Conservation (phyloP, 73 alveolate genomes). For the Breviolum minutum region DNA sequence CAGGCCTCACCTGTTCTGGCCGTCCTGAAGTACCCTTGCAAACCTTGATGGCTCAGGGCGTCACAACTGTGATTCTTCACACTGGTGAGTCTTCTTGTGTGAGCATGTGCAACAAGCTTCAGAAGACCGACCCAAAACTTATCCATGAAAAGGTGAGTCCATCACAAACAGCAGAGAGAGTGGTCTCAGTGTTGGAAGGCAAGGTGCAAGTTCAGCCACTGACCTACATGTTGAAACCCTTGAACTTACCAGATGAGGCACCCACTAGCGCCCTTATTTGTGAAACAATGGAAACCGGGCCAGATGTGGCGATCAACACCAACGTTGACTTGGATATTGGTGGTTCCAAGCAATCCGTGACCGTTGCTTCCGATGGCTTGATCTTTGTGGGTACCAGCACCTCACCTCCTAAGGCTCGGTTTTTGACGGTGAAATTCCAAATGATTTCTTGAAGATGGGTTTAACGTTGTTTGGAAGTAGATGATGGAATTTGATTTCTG, state of each 20-base stretch:
- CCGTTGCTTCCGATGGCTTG: conserved; percentile 11
- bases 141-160: conserved; percentile 34
- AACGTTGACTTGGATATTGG: background rate
- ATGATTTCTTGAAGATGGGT: background rate
- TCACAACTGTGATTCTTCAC: conserved; percentile 18
- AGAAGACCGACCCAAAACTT: conserved; percentile 1
- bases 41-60: conserved; percentile 16
- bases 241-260: background rate
- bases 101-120: conserved; percentile 45
- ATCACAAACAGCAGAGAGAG: background rate
- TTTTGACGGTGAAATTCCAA: background rate
- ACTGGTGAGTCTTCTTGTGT: conserved; percentile 10
- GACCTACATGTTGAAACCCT: conserved; percentile 52
- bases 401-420: background rate
- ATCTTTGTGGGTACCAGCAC: background rate
- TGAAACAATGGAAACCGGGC: background rate
- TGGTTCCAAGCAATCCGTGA: background rate
- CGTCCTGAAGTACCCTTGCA: conserved; percentile 26
- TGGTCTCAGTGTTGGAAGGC: background rate
- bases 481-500: background rate
- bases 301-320: background rate
- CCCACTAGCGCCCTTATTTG: background rate
- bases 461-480: background rate
- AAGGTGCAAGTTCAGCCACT: conserved; percentile 32
- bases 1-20: conserved; percentile 23